Evolutionary conservation across 306 rosid species (phyloP).

Genomic region (peach (Prunus persica)): Prunus_persica_NCBIv2 NC_034009.1:42991001-42991500

Average conservation of each 20-base stretch:
- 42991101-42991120: conserved; percentile 56
- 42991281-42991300: conserved; percentile 36
- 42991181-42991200: not conserved
- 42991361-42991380: not conserved
- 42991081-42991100: conserved; percentile 40
- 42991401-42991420: not conserved
- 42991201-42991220: conserved; percentile 39
- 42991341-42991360: not conserved
- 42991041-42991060: conserved; percentile 41
- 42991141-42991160: conserved; percentile 40
- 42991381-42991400: conserved; percentile 3
- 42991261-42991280: conserved; percentile 30
- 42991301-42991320: conserved; percentile 6
- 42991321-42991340: not conserved
- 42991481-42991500: too few relatives aligned
- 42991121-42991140: conserved; percentile 46
- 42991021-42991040: not conserved
- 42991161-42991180: conserved; percentile 2
- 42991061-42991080: conserved; percentile 64
- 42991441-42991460: too few relatives aligned
- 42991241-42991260: conserved; percentile 53
- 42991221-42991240: conserved; percentile 86
- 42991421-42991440: too few relatives aligned
- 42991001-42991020: not conserved
- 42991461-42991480: too few relatives aligned